A percentile compares a stretch with the other conserved stretches of the same genome.
Conservation (phyloP, 2,329 filamentous ascomycete species). For the Emericellopsis cladophorae region DNA sequence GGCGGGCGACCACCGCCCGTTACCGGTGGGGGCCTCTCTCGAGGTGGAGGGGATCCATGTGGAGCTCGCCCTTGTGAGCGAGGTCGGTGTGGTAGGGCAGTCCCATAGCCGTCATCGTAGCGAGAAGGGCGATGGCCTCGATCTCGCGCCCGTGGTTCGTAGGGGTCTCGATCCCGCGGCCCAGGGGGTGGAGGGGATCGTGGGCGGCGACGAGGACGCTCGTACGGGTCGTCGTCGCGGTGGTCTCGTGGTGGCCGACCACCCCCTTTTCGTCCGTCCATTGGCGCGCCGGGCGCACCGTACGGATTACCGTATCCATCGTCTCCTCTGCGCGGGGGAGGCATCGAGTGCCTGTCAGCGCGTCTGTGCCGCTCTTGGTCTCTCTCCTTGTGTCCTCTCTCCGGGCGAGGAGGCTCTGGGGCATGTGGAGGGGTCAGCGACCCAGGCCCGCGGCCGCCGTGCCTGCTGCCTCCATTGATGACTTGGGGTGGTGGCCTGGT, state of each 20-base stretch:
- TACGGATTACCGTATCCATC: background rate
- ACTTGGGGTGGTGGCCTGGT: background rate
- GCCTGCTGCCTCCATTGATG: background rate
- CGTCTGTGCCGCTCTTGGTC: background rate
- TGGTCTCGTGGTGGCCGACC: background rate
- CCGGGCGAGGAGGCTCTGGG: background rate
- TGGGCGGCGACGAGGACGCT: background rate
- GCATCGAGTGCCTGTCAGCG: background rate
- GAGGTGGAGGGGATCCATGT: constrained; percentile 4
- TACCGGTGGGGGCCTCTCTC: constrained; percentile 10
- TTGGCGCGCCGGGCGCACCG: background rate
- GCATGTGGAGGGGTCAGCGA: background rate
- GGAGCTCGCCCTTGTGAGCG: background rate
- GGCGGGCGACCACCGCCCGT: constrained; percentile 1
- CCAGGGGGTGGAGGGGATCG: background rate
- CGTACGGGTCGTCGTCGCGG: background rate
- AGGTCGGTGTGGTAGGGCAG: background rate
- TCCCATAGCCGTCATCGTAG: background rate
- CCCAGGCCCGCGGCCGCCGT: background rate
- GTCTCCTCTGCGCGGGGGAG: background rate
- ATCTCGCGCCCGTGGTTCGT: background rate
- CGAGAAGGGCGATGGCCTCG: background rate
- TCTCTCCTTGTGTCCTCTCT: background rate
- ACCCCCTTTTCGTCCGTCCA: too few relatives aligned
- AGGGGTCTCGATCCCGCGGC: background rate